Evolutionary conservation across 306 rosid species (phyloP).

Genomic region (Oxytropis ochrocephala): DNA sequence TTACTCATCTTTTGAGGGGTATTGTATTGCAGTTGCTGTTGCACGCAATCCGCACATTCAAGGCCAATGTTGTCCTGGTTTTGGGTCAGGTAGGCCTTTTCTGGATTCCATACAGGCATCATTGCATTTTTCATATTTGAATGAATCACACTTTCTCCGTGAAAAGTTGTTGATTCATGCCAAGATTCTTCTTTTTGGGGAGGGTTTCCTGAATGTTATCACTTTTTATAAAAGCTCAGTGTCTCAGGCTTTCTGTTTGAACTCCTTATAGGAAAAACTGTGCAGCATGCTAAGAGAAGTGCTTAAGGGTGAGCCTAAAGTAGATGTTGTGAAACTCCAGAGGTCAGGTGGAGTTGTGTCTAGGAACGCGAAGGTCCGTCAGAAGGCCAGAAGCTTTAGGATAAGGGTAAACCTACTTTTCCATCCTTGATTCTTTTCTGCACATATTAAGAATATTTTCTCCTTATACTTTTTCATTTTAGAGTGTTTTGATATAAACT

Average conservation of each 20-base stretch:
- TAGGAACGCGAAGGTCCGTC: slow-evolving; percentile 69
- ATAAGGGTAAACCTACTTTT: slow-evolving; percentile 55
- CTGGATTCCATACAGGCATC: neutral
- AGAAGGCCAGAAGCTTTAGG: slow-evolving; percentile 70
- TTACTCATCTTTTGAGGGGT: neutral
- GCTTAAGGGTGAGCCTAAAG: slow-evolving; percentile 64
- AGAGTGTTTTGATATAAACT: slow-evolving; percentile 4
- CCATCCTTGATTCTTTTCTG: neutral
- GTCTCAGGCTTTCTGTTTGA: slow-evolving; percentile 18
- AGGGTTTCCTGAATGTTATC: neutral
- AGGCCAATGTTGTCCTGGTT: slow-evolving; percentile 85
- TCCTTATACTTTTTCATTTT: neutral
- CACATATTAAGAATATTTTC: neutral
- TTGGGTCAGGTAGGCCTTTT: slow-evolving; percentile 72
- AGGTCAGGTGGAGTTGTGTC: slow-evolving; percentile 96
- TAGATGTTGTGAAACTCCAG: slow-evolving; percentile 95
- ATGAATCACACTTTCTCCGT: neutral
- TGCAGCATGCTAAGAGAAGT: slow-evolving; percentile 89
- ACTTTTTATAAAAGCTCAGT: neutral
- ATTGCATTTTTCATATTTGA: neutral
- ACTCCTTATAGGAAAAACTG: slow-evolving; percentile 69
- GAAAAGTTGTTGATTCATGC: neutral
- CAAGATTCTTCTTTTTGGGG: neutral
- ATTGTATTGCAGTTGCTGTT: slow-evolving; percentile 71
- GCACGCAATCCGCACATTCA: slow-evolving; percentile 76